Evolutionary conservation across 2,329 filamentous ascomycete species (phyloP), one percentile per base, ranked within the genome.

Genomic region (Mollisiaceae sp.): DNA sequence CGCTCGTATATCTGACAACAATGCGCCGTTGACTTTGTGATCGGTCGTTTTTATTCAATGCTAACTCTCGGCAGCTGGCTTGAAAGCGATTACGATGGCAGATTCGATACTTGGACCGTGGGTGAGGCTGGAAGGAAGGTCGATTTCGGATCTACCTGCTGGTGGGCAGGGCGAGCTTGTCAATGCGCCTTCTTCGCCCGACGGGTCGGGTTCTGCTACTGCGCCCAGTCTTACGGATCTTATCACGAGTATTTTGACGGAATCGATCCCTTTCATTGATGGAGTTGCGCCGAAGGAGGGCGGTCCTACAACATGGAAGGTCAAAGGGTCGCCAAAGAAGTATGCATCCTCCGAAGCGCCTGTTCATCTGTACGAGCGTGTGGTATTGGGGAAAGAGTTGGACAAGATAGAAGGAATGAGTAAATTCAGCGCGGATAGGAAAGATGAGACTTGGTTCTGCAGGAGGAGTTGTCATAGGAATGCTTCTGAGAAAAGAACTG

Each of bases 391-490:
- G 1, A 74, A 77, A 41, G 81, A 82, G 38, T 77, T 87, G 6
- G 76, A 78, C 59, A 72, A 72, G 43, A 71, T 81, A 24, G 78
- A 78, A 36, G 67, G 69, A 18, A 71, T 72, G 69, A 71, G 64
- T 57, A 56, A 69, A 32, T 67, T 67, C 47, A 65, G 67, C 8
- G 72, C 76, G 41, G 72, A 75, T 65, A 75, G 77, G 66, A 74
- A 75, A 60, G 66, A 72, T 38, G 89, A 91, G 77, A 83, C 81
- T 20, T 93, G 90, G 45, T 84, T 83, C 61, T 85, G 85, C 47
- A 83, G 91, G 63, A 82, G 82, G 54, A 90, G 87, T 74, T 77
- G 85, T 50, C 90, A 93, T 74, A 79, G 79, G 64, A 82, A 89
- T 72, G 78, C 76, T 6, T 77, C 80, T 20, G 78, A 77, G 45